A percentile compares a stretch with the other conserved stretches of the same genome.
phyloP scores from a whole-genome alignment of 257 asterid genomes.

The Thymus mandschuricus region DNA sequence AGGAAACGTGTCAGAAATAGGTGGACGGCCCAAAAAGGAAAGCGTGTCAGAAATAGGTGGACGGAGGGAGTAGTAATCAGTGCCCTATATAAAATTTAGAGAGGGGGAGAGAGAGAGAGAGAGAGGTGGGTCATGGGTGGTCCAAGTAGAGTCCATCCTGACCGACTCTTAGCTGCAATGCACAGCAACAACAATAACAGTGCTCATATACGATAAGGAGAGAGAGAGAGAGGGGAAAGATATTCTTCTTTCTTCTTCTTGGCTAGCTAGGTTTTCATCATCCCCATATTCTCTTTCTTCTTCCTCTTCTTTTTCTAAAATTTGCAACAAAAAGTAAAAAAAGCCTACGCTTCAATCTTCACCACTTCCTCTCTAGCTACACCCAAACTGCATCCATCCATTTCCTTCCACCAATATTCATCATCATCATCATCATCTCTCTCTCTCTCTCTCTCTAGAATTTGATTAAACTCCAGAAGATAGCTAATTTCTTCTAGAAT shows the following conservation, averaged over 20 bases:
- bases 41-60: too few relatives aligned
- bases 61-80: too few relatives aligned
- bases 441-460: conserved; percentile 7
- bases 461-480: too few relatives aligned
- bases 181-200: conserved; percentile 25
- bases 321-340: conserved; percentile 31
- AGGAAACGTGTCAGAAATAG: too few relatives aligned
- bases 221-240: conserved; percentile 19
- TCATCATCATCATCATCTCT: conserved; percentile 28
- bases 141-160: conserved; percentile 70
- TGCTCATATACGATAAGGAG: conserved; percentile 46
- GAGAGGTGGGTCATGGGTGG: conserved; percentile 33
- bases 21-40: too few relatives aligned
- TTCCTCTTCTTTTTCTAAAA: not conserved
- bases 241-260: conserved; percentile 26
- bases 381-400: conserved; percentile 19
- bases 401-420: too few relatives aligned
- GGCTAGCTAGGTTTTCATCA: conserved; percentile 36
- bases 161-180: conserved; percentile 47
- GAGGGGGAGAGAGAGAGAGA: not conserved
- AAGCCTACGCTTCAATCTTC: conserved; percentile 17
- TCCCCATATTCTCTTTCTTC: conserved; percentile 6
- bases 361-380: conserved; percentile 40
- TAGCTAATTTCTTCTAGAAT: conserved; percentile 4
- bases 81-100: not conserved